These are phyloP conservation scores for Solanum microdontum DNA, from an alignment of 257 asterid genomes.

Conservation along the genomic window DNA sequence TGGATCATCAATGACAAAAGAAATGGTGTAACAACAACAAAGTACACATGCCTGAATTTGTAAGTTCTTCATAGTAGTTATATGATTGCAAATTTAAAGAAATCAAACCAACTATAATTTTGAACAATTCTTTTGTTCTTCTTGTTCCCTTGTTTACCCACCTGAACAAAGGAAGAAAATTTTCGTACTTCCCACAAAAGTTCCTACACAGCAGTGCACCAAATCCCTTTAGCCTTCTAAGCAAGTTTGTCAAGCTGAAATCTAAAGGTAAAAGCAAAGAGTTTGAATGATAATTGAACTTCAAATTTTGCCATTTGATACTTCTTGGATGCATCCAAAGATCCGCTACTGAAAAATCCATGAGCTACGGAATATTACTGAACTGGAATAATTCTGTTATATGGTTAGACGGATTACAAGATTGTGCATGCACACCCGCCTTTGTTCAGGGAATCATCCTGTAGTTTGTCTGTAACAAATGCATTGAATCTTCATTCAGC, in stretches of 20 bases:
- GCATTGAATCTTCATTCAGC: background rate
- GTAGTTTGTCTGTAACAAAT: slow-evolving; percentile 45
- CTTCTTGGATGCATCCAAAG: background rate
- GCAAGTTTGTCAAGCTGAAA: background rate
- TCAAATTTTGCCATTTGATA: background rate
- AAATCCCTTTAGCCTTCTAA: background rate
- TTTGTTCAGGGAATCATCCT: slow-evolving; percentile 43
- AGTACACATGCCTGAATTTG: background rate
- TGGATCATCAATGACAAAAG: background rate
- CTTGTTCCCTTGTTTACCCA: background rate
- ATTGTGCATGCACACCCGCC: slow-evolving; percentile 66
- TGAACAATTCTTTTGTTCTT: background rate
- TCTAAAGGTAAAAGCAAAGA: background rate
- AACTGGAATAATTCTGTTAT: slow-evolving; percentile 2
- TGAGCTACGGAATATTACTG: background rate
- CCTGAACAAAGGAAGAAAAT: background rate
- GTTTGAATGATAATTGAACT: background rate
- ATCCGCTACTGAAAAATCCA: background rate
- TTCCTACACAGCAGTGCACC: background rate
- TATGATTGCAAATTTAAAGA: background rate
- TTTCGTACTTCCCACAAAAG: background rate
- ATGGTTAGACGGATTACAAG: slow-evolving; percentile 20
- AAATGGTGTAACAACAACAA: background rate
- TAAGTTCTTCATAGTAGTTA: background rate
- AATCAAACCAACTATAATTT: background rate